A percentile compares a stretch with the other conserved stretches of the same genome.
Evolutionary conservation across 1,284 basidiomycete genomes (phyloP).

Genomic region (Xerocomus nothofagi): DNA sequence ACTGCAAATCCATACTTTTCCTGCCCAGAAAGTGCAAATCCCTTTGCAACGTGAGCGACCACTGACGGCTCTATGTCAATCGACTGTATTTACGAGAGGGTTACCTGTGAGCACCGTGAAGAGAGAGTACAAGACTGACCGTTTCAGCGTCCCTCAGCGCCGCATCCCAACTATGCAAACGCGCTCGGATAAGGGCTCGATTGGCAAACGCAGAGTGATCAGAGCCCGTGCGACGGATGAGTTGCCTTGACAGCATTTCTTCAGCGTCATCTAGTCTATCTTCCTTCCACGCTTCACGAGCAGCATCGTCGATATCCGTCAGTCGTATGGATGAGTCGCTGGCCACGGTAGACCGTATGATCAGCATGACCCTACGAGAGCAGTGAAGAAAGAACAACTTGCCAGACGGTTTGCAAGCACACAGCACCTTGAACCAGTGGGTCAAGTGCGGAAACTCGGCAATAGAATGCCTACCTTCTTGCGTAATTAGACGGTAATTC

Average conservation of each 20-base stretch:
- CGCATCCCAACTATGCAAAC: constrained; percentile 5
- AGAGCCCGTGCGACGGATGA: constrained; percentile 1
- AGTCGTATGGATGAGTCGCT: constrained; percentile 10
- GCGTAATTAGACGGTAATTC: constrained; percentile 7
- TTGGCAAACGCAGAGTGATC: constrained; percentile 4
- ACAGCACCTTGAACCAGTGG: constrained; percentile 4
- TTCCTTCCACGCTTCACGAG: constrained; percentile 6
- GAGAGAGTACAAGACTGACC: background rate
- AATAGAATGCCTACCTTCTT: constrained; percentile 2
- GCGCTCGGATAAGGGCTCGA: constrained; percentile 12
- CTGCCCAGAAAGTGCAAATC: constrained; percentile 9
- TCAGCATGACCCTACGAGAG: background rate
- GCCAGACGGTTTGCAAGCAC: constrained; percentile 3
- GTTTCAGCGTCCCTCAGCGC: constrained; percentile 13
- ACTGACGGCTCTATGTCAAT: constrained; percentile 14
- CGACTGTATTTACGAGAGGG: background rate
- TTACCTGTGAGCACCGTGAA: background rate
- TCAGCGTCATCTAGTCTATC: constrained; percentile 11
- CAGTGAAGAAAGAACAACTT: background rate
- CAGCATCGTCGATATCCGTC: constrained; percentile 2
- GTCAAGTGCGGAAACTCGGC: background rate
- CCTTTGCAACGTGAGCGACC: constrained; percentile 10
- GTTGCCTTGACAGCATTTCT: constrained; percentile 9
- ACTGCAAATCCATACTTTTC: constrained; percentile 6
- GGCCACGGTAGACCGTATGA: background rate